These are phyloP conservation scores for Eleusine coracana DNA, from an alignment of 176 grass and related monocot species.

Conservation along the genomic window DNA sequence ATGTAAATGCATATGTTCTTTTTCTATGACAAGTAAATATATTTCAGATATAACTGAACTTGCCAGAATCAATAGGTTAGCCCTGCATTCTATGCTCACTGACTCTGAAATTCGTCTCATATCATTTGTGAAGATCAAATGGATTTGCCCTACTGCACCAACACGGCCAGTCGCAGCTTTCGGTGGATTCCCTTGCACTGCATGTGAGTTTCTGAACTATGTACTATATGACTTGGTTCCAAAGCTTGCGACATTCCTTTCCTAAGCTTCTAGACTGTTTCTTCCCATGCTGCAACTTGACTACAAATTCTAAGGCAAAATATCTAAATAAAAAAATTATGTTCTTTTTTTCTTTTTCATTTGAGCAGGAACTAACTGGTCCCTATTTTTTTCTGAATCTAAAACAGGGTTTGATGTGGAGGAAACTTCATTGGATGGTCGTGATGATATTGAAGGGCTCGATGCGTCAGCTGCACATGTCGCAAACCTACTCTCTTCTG, in stretches of 20 bases:
- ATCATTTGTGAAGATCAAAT: slow-evolving; percentile 75
- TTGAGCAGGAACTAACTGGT: slow-evolving; percentile 5
- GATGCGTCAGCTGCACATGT: slow-evolving; percentile 82
- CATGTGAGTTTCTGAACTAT: slow-evolving; percentile 66
- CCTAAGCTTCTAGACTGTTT: slow-evolving; percentile 25
- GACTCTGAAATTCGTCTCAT: slow-evolving; percentile 21
- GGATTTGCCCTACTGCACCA: slow-evolving; percentile 97
- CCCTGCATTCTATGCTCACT: slow-evolving; percentile 27
- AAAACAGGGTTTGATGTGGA: slow-evolving; percentile 85
- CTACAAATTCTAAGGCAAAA: slow-evolving; percentile 27
- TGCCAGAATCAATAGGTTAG: slow-evolving; percentile 32
- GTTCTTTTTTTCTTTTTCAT: not conserved
- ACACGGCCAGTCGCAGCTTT: slow-evolving; percentile 80
- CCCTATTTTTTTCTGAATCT: slow-evolving; percentile 15
- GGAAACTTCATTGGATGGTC: slow-evolving; percentile 76
- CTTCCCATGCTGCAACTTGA: slow-evolving; percentile 25
- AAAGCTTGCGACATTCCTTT: slow-evolving; percentile 31
- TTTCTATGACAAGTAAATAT: not conserved
- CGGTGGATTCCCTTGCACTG: slow-evolving; percentile 95
- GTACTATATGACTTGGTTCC: not conserved
- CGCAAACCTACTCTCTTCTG: slow-evolving; percentile 81
- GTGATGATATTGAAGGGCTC: slow-evolving; percentile 77
- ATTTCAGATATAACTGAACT: slow-evolving; percentile 49
- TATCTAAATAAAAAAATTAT: not conserved
- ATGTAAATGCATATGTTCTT: slow-evolving; percentile 30